These are phyloP conservation scores for Fusarium citri DNA, from an alignment of 2,329 filamentous ascomycete species.

Conservation along the genomic window DNA sequence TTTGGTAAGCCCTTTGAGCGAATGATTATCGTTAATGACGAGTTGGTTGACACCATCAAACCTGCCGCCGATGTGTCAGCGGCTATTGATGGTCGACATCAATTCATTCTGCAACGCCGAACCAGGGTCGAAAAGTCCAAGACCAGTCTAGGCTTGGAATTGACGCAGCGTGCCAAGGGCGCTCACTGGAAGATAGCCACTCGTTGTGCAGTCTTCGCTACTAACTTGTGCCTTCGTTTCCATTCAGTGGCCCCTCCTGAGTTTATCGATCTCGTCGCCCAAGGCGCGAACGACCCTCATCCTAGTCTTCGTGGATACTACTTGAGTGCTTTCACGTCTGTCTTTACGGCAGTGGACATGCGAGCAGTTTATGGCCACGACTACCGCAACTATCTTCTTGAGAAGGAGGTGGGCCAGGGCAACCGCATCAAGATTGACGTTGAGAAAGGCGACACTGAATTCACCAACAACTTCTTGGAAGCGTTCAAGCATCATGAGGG, in stretches of 20 bases:
- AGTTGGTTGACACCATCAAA: slow-evolving; percentile 76
- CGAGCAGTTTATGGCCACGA: slow-evolving; percentile 87
- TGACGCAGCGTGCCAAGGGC: slow-evolving; percentile 79
- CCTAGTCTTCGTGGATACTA: slow-evolving; percentile 86
- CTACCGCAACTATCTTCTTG: slow-evolving; percentile 86
- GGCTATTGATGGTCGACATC: slow-evolving; percentile 69
- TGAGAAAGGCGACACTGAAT: slow-evolving; percentile 77
- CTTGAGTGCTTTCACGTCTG: slow-evolving; percentile 77
- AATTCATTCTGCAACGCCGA: slow-evolving; percentile 80
- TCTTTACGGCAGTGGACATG: slow-evolving; percentile 89
- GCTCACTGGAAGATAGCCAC: slow-evolving; percentile 98
- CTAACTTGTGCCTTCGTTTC: slow-evolving; percentile 92
- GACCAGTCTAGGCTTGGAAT: slow-evolving; percentile 79
- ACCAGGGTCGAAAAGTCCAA: slow-evolving; percentile 86
- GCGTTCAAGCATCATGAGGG: slow-evolving; percentile 75
- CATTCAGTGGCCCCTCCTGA: slow-evolving; percentile 84
- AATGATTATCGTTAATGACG: slow-evolving; percentile 83
- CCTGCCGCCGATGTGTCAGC: slow-evolving; percentile 73
- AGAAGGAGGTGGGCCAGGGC: slow-evolving; percentile 76
- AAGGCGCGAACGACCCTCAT: slow-evolving; percentile 89
- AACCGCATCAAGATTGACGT: slow-evolving; percentile 82
- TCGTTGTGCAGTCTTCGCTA: slow-evolving; percentile 88
- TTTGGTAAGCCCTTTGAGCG: slow-evolving; percentile 90
- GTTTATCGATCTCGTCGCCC: slow-evolving; percentile 84
- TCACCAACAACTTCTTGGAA: slow-evolving; percentile 82